Evolutionary conservation across 768 basidiomycete species (phyloP), one percentile per base, ranked within the genome.

Genomic region (Phlebiopsis flavidoalba): DNA sequence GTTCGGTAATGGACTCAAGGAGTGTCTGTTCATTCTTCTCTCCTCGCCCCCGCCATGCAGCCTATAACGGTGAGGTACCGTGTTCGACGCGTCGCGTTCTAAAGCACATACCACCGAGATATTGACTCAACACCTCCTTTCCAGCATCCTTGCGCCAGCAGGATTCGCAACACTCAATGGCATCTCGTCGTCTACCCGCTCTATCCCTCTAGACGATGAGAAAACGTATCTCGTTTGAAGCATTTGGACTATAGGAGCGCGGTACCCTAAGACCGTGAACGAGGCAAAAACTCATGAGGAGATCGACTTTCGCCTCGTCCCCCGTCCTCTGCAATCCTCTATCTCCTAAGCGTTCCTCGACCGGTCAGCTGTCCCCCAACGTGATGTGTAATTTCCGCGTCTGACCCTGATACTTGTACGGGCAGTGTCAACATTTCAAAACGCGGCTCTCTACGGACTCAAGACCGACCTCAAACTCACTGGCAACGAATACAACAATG

Each of bases 321-420:
- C n/a, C 79, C 43, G 75, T 73, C 60, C 71, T 81, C 15, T 72
- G 74, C 37, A n/a, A 62, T 79, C 4, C 71, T 81, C 24, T 77
- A 78, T 65, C 68, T 78, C 8, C 69, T 80, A 12, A n/a, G 76
- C 77, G 17, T 79, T 79, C 70, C 71, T 80, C 17, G 73, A 73
- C 53, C 66, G 69, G 70, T 70, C 37, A 46, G 67, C 59, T 35
- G 24, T 6, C 10, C 31, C 6, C 26, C 36, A 15, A 5, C 7
- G 33, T 31, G 24, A 37, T 26, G 52, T 26, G 52, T 26, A 37
- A 31, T 54, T 14, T 33, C 35, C 19, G 47, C 36, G 15, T 15
- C 33, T 37, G 50, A 45, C 21, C 26, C 59, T 53, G 14, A 55
- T 24, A 5, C 57, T n/a, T 17, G 54, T 37, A n/a, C n/a, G n/a